phyloP scores from a whole-genome alignment of 1,139 yeast species.

The Zygosaccharomyces pseudobailii region DNA sequence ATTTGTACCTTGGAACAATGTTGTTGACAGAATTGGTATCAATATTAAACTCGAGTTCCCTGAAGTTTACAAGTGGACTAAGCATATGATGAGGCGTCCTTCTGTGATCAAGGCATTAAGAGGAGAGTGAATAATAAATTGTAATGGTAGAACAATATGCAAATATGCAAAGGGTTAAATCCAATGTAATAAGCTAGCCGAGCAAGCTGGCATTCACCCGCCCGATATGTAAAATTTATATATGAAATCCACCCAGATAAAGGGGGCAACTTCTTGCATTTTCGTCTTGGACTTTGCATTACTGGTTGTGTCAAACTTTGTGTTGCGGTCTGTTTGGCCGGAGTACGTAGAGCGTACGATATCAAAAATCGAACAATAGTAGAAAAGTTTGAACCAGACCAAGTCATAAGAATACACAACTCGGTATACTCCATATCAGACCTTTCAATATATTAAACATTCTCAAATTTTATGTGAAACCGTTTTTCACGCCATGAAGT shows the following conservation, averaged over 20 bases:
- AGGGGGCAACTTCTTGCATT: background rate
- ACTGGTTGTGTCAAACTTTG: background rate
- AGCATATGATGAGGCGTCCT: slow-evolving; percentile 84
- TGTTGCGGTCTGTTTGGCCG: background rate
- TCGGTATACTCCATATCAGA: background rate
- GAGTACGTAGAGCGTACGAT: background rate
- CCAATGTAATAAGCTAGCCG: background rate
- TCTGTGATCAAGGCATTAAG: slow-evolving; percentile 74
- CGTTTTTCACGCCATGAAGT: slow-evolving; percentile 11
- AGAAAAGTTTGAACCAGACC: background rate
- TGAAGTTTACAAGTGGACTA: slow-evolving; percentile 95
- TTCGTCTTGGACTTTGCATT: background rate
- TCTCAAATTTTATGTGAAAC: background rate
- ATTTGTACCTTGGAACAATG: slow-evolving; percentile 96
- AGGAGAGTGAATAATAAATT: slow-evolving; percentile 39
- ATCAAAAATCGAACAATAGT: background rate
- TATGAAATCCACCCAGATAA: background rate
- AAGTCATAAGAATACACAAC: background rate
- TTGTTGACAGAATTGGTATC: slow-evolving; percentile 87
- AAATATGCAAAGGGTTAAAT: background rate
- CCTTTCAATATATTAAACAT: background rate
- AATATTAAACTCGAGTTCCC: slow-evolving; percentile 85
- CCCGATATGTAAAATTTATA: background rate
- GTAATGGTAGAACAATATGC: background rate
- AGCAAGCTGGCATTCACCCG: background rate